Evolutionary conservation across 345 rosid species (phyloP).

Genomic region (Jatropha curcas): DNA sequence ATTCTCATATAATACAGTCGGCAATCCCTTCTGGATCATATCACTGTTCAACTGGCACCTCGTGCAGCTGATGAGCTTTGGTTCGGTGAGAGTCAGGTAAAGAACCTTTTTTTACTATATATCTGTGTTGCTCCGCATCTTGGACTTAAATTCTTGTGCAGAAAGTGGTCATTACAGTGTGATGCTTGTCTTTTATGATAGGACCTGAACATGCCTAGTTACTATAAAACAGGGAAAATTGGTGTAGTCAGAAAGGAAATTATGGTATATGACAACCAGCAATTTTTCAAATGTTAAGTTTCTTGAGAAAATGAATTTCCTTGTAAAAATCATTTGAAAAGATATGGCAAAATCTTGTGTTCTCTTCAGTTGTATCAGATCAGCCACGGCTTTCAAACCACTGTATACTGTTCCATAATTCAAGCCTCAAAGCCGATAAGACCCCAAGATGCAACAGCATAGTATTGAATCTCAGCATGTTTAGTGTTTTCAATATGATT

Average conservation of each 20-base stretch:
- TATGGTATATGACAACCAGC: neutral
- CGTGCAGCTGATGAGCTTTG: slow-evolving; percentile 97
- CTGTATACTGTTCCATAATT: neutral
- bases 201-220: neutral
- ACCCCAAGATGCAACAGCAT: neutral
- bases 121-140: neutral
- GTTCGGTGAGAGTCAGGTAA: slow-evolving; percentile 83
- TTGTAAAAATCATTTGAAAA: neutral
- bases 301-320: neutral
- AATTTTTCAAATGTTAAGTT: neutral
- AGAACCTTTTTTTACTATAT: neutral
- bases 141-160: neutral
- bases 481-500: neutral
- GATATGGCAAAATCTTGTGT: neutral
- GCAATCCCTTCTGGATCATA: slow-evolving; percentile 86
- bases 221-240: neutral
- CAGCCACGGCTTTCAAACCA: neutral
- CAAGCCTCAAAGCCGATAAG: no score
- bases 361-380: neutral
- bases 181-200: no score
- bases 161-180: neutral
- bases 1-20: slow-evolving; percentile 52
- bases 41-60: slow-evolving; percentile 94
- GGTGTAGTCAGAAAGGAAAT: neutral
- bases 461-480: neutral